Percentiles rank a stretch among this genome's conserved stretches.
phyloP scores from a whole-genome alignment of 768 basidiomycete genomes.

The Sporobolomyces roseus region DNA sequence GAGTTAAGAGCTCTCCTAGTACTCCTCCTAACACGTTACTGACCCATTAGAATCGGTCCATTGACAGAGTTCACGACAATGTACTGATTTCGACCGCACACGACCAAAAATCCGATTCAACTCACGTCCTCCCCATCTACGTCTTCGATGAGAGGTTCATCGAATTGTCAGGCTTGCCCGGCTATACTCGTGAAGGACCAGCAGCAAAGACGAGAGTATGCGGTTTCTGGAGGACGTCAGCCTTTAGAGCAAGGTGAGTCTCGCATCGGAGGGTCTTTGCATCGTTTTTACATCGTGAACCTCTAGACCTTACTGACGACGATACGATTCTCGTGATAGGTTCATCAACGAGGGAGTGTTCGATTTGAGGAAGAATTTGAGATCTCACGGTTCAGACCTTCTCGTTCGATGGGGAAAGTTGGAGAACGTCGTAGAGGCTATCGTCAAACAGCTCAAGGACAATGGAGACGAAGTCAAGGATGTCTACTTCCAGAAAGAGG shows the following conservation, averaged over 20 bases:
- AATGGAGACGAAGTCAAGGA: slow-evolving; percentile 47
- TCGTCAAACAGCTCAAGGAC: slow-evolving; percentile 46
- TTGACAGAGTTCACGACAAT: slow-evolving; percentile 43
- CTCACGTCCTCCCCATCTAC: slow-evolving; percentile 52
- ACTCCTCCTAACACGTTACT: not conserved
- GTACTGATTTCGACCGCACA: slow-evolving; percentile 44
- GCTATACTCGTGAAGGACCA: slow-evolving; percentile 42
- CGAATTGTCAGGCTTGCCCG: slow-evolving; percentile 49
- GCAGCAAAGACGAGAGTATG: slow-evolving; percentile 44
- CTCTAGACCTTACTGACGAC: not conserved
- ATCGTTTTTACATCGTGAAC: slow-evolving; percentile 35
- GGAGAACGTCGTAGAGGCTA: slow-evolving; percentile 47
- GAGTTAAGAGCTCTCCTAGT: not conserved
- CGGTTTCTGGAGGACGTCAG: slow-evolving; percentile 42
- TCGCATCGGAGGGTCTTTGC: slow-evolving; percentile 34
- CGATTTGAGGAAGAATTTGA: slow-evolving; percentile 33
- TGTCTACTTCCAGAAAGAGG: slow-evolving; percentile 50
- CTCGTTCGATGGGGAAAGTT: slow-evolving; percentile 50
- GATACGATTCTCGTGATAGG: slow-evolving; percentile 11
- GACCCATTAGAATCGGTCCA: not conserved
- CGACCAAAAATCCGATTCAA: slow-evolving; percentile 41
- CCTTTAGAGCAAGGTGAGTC: slow-evolving; percentile 38
- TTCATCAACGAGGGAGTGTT: slow-evolving; percentile 47
- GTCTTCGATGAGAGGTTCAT: slow-evolving; percentile 52
- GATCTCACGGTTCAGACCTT: slow-evolving; percentile 44